Conservation (phyloP, 106 monocot species). For the Dendrobium chrysotoxum region DNA sequence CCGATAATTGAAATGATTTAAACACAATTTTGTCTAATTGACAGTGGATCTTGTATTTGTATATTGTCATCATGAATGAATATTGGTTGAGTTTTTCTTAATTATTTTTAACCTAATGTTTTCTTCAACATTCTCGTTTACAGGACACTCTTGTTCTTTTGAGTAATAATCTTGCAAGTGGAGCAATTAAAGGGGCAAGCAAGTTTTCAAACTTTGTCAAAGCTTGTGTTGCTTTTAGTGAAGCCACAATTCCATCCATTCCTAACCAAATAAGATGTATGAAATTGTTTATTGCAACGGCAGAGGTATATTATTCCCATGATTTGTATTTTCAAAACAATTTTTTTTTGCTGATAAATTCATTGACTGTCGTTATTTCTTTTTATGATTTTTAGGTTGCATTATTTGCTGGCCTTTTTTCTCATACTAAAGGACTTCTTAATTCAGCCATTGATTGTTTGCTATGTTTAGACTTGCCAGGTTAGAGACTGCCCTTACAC, state of each 20-base stretch:
- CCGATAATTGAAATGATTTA: background rate
- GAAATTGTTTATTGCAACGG: conserved; percentile 38
- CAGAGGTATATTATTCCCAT: conserved; percentile 22
- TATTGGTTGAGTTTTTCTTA: background rate
- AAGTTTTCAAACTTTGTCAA: conserved; percentile 20
- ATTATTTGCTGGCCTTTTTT: conserved; percentile 27
- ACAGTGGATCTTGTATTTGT: background rate
- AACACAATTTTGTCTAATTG: background rate
- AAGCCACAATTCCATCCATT: conserved; percentile 42
- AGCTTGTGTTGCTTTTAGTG: conserved; percentile 42
- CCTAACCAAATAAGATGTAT: conserved; percentile 12
- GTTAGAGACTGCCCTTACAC: conserved; percentile 10
- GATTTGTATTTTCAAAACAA: background rate
- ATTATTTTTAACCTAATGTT: background rate
- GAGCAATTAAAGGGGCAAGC: conserved; percentile 16
- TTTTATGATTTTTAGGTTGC: conserved; percentile 22
- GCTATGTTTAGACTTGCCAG: conserved; percentile 12
- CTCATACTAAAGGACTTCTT: conserved; percentile 27
- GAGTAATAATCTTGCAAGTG: conserved; percentile 29
- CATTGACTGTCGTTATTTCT: no score
- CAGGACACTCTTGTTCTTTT: conserved; percentile 34
- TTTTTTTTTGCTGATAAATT: background rate
- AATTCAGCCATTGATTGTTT: conserved; percentile 27
- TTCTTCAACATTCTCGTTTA: conserved; percentile 5
- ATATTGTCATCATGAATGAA: background rate